Base-by-base conservation (phyloP, 352 stramenopile species). In the Phytophthora aleatoria region DNA sequence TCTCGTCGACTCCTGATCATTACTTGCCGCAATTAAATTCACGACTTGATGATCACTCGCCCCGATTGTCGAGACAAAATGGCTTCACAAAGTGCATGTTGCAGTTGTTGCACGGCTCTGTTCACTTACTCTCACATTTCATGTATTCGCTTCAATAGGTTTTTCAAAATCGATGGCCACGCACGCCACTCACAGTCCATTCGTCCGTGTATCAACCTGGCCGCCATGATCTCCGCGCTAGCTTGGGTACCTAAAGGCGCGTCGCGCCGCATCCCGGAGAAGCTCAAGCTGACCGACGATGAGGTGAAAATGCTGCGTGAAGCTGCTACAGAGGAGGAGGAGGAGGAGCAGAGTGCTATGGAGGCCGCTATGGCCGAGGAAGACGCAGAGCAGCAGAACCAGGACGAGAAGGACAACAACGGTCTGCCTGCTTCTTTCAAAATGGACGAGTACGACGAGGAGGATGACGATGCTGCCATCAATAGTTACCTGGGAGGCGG, bases 381-480 rank as follows among this genome's bases (percentile, higher is more conserved):
- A 44, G 77, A 87, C 26, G 73, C 71, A 20, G 45, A 72, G 7
- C 64, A 64, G 45, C 42, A 67, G 51, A 55, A 33, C 16, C 49
- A 64, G 41, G 43, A 71, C n/a, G 72, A 76, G 10, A 66, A 70
- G 15, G 73, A 84, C 48, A 72, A 69, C 48, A 68, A 87, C 43
- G 79, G 79, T 3, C 67, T 92, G 58, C 84, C 87, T 9, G 57
- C 77, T 9, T 81, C 66, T 35, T 94, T 96, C 70, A 89, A 90
- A 64, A 95, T 95, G 85, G 85, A 96, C 61, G 82, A 96, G 50
- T 95, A 97, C 69, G 87, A 96, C 54, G 85, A 95, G 5, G 86
- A 95, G 57, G 86, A 91, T 54, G 79, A 95, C 56, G 86, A 95
- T 44, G 85, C 73, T 9, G 84, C 84, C 30, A 91, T 96, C 47